Evolutionary conservation across 805 yeast species (phyloP).

Genomic region (Wickerhamomyces ciferrii): DNA sequence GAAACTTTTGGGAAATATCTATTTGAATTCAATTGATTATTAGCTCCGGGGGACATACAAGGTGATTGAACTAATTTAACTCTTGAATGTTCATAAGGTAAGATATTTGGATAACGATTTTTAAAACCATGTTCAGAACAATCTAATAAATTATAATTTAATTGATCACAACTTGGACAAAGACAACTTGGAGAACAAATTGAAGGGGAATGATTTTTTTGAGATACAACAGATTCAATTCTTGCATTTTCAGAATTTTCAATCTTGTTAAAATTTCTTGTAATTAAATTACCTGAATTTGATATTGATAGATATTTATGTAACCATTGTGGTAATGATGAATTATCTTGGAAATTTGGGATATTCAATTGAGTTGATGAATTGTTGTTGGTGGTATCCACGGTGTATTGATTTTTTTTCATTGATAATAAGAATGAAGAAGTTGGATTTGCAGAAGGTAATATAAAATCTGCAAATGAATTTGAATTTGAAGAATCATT

Average conservation of each 20-base stretch:
- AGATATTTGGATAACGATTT: constrained; percentile 81
- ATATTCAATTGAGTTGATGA: constrained; percentile 2
- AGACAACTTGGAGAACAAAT: constrained; percentile 6
- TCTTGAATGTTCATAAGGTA: constrained; percentile 81
- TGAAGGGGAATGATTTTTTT: constrained; percentile 10
- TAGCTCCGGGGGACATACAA: constrained; percentile 10
- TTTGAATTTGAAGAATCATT: constrained; percentile 5
- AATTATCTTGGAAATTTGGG: constrained; percentile 6
- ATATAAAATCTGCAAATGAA: constrained; percentile 14
- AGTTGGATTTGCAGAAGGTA: constrained; percentile 21
- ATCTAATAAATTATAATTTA: constrained; percentile 6
- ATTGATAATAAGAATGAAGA: constrained; percentile 17
- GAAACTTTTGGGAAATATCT: constrained; percentile 4
- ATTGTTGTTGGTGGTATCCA: constrained; percentile 2
- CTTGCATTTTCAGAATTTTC: constrained; percentile 29
- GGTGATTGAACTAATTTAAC: constrained; percentile 43
- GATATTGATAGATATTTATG: constrained; percentile 11
- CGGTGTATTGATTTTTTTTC: constrained; percentile 10
- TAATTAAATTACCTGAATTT: constrained; percentile 17
- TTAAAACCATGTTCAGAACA: constrained; percentile 31
- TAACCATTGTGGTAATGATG: constrained; percentile 27
- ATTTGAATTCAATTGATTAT: background rate
- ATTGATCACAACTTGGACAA: constrained; percentile 7
- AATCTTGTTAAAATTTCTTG: constrained; percentile 24
- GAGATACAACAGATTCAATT: constrained; percentile 11